Conservation (phyloP, 192 early-diverging fungal species). For the Dispira simplex region DNA sequence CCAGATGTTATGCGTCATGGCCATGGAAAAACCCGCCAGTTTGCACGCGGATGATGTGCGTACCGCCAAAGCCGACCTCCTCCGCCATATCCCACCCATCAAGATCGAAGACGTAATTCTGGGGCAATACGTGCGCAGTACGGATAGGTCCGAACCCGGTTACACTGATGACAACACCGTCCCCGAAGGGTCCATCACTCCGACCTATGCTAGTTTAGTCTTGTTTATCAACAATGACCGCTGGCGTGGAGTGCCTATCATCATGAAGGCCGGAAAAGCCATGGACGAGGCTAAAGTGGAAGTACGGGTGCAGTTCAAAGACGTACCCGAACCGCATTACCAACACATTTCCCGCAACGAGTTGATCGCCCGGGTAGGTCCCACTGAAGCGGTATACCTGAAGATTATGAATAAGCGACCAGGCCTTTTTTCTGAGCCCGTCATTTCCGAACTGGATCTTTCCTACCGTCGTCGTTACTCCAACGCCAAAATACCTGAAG, state of each 20-base stretch:
- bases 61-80: conserved; percentile 88
- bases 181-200: conserved; percentile 66
- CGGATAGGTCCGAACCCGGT: conserved; percentile 71
- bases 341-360: conserved; percentile 73
- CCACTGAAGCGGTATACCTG: conserved; percentile 90
- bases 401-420: conserved; percentile 94
- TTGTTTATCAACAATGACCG: conserved; percentile 89
- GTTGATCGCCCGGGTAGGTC: conserved; percentile 88
- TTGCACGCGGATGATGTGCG: conserved; percentile 85
- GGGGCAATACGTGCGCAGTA: conserved; percentile 75
- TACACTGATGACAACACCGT: conserved; percentile 89
- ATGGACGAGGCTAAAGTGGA: conserved; percentile 86
- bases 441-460: conserved; percentile 86
- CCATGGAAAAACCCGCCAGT: conserved; percentile 86
- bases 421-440: conserved; percentile 68
- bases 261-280: conserved; percentile 76
- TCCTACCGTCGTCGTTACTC: conserved; percentile 82
- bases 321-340: conserved; percentile 76
- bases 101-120: conserved; percentile 69
- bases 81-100: conserved; percentile 66
- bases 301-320: conserved; percentile 92
- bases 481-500: conserved; percentile 86
- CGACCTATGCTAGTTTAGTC: conserved; percentile 82
- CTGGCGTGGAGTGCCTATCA: conserved; percentile 59
- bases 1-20: conserved; percentile 85